phyloP scores from a whole-genome alignment of 768 basidiomycete genomes.

The Galerina sulciceps region DNA sequence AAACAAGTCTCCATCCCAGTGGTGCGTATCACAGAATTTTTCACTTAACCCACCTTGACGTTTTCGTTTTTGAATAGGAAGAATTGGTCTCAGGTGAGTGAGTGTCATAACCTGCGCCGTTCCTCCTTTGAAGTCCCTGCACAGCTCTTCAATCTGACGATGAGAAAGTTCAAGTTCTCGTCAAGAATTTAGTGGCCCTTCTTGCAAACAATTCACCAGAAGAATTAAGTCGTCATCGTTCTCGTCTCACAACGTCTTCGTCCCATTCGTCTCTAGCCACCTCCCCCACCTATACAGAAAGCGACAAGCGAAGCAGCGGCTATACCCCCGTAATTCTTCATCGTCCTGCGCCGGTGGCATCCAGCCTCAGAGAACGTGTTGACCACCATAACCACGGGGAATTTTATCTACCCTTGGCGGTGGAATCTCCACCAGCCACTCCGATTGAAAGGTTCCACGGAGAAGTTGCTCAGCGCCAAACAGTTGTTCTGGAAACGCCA shows the following conservation, averaged over 20 bases:
- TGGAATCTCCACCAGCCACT: background rate
- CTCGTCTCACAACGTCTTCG: background rate
- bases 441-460: background rate
- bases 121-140: background rate
- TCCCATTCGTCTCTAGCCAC: slow-evolving; percentile 5
- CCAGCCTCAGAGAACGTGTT: slow-evolving; percentile 2
- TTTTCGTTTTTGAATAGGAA: background rate
- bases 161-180: slow-evolving; percentile 13
- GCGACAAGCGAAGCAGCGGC: background rate
- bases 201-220: background rate
- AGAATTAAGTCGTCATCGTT: background rate
- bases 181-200: slow-evolving; percentile 4
- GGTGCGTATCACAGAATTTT: background rate
- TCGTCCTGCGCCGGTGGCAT: slow-evolving; percentile 2
- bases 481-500: background rate
- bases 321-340: slow-evolving; percentile 2
- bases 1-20: background rate
- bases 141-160: background rate
- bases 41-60: background rate
- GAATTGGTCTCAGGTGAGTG: background rate
- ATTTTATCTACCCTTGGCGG: background rate
- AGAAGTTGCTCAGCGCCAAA: background rate
- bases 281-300: background rate
- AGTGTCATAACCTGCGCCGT: background rate
- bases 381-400: background rate